Evolutionary conservation across 2,329 filamentous ascomycete species (phyloP), one percentile per base, ranked within the genome.

Genomic region (Teratosphaeria nubilosa): DNA sequence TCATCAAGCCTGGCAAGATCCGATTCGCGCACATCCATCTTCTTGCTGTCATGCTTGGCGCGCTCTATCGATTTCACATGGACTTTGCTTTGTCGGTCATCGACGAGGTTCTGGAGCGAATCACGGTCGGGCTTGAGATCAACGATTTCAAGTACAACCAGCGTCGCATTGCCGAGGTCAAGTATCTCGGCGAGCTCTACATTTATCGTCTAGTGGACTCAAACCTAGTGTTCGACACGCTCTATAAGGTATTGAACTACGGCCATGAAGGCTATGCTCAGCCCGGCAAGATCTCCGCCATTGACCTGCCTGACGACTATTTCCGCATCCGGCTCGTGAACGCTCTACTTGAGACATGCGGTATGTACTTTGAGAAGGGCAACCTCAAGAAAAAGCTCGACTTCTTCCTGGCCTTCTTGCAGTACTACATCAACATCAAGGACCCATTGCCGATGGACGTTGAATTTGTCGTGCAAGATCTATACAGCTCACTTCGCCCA

Each of bases 141-240:
- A 97, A 97, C 67, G 94, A 99, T 71, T 99, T 96, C 80, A 91
- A 95, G 68, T 95, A 91, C 76, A 96, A 95, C 70, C 94, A 99
- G 74, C 87, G 91, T 60, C 87, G 94, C 24, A 86, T 99, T 62
- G 90, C 95, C 2, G 92, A 97, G 73, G 90, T 96, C 68, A 97
- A 96, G 71, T 99, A 96, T 70, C 80, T 99, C 5, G 91, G 90
- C 24, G 94, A 99, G 74, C 82, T 99, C 10, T 99, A 99, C 77
- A 96, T 96, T 68, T 99, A 97, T 72, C 88, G 94, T 58, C 90
- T 99, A 83, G 82, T 99, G 41, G 94, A 99, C 72, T 94, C 95
- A 51, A 88, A 90, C 0, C 88, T 97, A 25, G 87, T 99, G 55
- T 99, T 99, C 67, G 94, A 99, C 69, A 90, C 87, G 0, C 82